Evolutionary conservation across 2,329 filamentous ascomycete species (phyloP).

Genomic region (Scedosporium minutisporum): DNA sequence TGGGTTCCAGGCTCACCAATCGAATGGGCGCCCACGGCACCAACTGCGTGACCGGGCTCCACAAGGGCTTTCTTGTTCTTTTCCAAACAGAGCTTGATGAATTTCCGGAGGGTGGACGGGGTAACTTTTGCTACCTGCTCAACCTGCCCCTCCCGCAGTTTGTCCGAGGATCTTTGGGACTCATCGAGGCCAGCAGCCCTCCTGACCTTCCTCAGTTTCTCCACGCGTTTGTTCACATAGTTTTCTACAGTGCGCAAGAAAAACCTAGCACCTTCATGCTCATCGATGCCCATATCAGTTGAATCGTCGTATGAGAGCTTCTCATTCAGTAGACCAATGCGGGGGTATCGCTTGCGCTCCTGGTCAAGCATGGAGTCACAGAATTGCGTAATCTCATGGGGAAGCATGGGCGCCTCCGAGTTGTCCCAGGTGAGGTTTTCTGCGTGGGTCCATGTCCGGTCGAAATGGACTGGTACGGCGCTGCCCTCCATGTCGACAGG

Average conservation of each 20-base stretch:
- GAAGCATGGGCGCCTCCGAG: slow-evolving; percentile 60
- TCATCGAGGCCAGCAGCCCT: slow-evolving; percentile 38
- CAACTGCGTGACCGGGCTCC: slow-evolving; percentile 90
- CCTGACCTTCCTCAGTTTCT: slow-evolving; percentile 48
- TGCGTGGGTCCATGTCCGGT: slow-evolving; percentile 77
- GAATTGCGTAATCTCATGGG: slow-evolving; percentile 60
- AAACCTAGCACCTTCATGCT: slow-evolving; percentile 70
- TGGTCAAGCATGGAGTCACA: slow-evolving; percentile 58
- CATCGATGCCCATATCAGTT: slow-evolving; percentile 60
- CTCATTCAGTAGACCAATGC: slow-evolving; percentile 52
- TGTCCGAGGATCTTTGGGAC: slow-evolving; percentile 18
- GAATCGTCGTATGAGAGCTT: slow-evolving; percentile 60
- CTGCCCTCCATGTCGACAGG: slow-evolving; percentile 96
- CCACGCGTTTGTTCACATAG: slow-evolving; percentile 56
- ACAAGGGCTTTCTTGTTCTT: slow-evolving; percentile 90
- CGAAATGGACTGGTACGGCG: slow-evolving; percentile 85
- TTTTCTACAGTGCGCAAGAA: slow-evolving; percentile 72
- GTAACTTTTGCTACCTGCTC: slow-evolving; percentile 82
- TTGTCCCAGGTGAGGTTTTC: slow-evolving; percentile 73
- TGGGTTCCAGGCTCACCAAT: slow-evolving; percentile 98
- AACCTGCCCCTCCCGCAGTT: slow-evolving; percentile 30
- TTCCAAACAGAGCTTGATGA: slow-evolving; percentile 71
- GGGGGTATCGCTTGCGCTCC: slow-evolving; percentile 55
- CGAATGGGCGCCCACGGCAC: slow-evolving; percentile 91
- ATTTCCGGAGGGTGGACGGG: slow-evolving; percentile 58